These are phyloP conservation scores for Paramecium octaurelia DNA, from an alignment of 73 alveolate genomes.

Conservation along the genomic window DNA sequence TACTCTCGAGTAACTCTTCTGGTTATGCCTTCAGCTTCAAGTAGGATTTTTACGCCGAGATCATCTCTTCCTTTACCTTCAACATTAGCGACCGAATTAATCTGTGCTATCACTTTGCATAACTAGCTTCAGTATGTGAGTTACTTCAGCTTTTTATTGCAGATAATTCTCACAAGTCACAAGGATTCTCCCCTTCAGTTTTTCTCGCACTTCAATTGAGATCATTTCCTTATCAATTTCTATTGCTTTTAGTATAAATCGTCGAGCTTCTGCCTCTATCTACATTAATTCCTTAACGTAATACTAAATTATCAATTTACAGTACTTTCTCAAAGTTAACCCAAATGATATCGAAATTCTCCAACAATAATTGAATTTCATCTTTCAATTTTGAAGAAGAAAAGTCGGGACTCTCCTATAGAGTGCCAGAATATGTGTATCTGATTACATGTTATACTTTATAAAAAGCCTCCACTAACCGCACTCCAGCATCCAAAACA, in stretches of 20 bases:
- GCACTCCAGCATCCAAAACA: conserved; percentile 91
- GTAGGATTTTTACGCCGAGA: conserved; percentile 81
- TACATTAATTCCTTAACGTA: conserved; percentile 93
- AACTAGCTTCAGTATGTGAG: conserved; percentile 73
- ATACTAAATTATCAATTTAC: conserved; percentile 71
- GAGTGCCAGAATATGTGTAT: conserved; percentile 70
- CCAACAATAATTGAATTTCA: conserved; percentile 60
- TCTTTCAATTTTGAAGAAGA: conserved; percentile 63
- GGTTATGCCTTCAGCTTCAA: conserved; percentile 90
- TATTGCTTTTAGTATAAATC: conserved; percentile 88
- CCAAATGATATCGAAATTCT: conserved; percentile 62
- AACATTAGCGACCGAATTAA: conserved; percentile 92
- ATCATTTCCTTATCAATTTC: conserved; percentile 89
- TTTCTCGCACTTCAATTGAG: conserved; percentile 82
- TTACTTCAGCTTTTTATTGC: conserved; percentile 3
- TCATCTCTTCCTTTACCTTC: conserved; percentile 98
- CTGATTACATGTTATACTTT: conserved; percentile 74
- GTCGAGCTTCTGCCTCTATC: conserved; percentile 92
- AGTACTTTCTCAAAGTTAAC: conserved; percentile 70
- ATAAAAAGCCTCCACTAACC: conserved; percentile 81
- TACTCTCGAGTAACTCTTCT: conserved; percentile 78
- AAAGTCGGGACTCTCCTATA: conserved; percentile 60
- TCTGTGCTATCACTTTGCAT: conserved; percentile 79
- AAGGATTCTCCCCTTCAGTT: conserved; percentile 81
- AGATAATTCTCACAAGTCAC: conserved; percentile 65